A percentile compares a stretch with the other conserved stretches of the same genome.
Conservation (phyloP, 768 basidiomycete species). For the Suillus bovinus region DNA sequence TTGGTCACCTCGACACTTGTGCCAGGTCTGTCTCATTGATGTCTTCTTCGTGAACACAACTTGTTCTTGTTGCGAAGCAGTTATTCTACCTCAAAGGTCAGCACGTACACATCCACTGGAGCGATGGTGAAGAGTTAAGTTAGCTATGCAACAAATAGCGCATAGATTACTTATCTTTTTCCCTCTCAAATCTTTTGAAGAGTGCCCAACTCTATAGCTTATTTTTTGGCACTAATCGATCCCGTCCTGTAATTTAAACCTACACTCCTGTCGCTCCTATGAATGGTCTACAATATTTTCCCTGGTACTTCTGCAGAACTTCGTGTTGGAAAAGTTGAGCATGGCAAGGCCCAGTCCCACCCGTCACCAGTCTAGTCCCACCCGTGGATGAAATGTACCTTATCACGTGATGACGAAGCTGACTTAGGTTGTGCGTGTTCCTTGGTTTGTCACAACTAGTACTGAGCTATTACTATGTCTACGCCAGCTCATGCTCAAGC, state of each 20-base stretch:
- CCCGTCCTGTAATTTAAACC: not conserved
- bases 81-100: slow-evolving; percentile 41
- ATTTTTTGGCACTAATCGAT: not conserved
- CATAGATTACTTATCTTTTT: not conserved
- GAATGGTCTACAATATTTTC: not conserved
- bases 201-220: not conserved
- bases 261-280: not conserved
- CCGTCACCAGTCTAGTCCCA: too few relatives aligned
- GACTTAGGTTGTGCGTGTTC: not conserved
- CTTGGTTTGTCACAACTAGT: slow-evolving; percentile 1
- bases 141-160: slow-evolving; percentile 47
- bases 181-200: not conserved
- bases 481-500: slow-evolving; percentile 26
- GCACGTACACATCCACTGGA: slow-evolving; percentile 47
- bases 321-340: too few relatives aligned
- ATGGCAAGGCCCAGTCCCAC: too few relatives aligned
- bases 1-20: slow-evolving; percentile 37
- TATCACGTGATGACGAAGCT: not conserved
- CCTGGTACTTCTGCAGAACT: not conserved
- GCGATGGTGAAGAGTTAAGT: slow-evolving; percentile 55
- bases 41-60: not conserved
- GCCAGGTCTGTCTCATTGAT: slow-evolving; percentile 33
- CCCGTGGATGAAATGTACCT: not conserved
- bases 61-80: slow-evolving; percentile 26
- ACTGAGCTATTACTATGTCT: slow-evolving; percentile 18